Percentiles rank a stretch among this genome's conserved stretches.
Conservation (phyloP, 2,329 filamentous ascomycete species). For the Verticillium dahliae region DNA sequence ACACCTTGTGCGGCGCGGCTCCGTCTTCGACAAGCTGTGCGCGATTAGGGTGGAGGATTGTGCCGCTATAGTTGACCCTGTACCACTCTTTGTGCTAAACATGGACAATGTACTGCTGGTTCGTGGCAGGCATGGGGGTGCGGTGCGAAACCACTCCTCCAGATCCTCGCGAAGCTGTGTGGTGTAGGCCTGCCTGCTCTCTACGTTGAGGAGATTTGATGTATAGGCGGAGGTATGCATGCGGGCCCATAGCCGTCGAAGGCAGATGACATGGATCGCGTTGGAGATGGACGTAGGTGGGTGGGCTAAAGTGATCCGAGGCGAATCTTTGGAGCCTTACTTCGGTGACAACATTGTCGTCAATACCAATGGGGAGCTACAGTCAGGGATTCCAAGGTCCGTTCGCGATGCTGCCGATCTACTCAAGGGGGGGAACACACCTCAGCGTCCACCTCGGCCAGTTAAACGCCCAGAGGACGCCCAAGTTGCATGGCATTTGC, state of each 20-base stretch:
- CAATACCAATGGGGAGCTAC: slow-evolving; percentile 6
- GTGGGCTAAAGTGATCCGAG: background rate
- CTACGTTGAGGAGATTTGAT: background rate
- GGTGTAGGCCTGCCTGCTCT: background rate
- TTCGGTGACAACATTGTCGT: slow-evolving; percentile 1
- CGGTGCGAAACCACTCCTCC: background rate
- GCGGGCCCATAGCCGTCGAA: slow-evolving; percentile 6
- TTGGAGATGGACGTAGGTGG: slow-evolving; percentile 1
- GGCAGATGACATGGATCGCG: slow-evolving; percentile 3
- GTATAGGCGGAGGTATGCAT: slow-evolving; percentile 1
- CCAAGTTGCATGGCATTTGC: slow-evolving; percentile 3
- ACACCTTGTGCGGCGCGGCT: slow-evolving; percentile 10
- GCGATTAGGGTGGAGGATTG: slow-evolving; percentile 17
- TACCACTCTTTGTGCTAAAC: slow-evolving; percentile 8
- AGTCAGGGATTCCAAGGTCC: background rate
- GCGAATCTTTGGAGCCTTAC: background rate
- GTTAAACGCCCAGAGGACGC: slow-evolving; percentile 1
- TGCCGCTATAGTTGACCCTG: slow-evolving; percentile 11
- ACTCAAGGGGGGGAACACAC: background rate
- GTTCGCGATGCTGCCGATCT: background rate
- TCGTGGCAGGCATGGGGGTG: background rate
- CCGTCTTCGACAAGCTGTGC: slow-evolving; percentile 12
- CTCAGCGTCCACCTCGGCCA: slow-evolving; percentile 5
- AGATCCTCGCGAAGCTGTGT: slow-evolving; percentile 1
- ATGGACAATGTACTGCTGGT: slow-evolving; percentile 2